Base-by-base conservation (phyloP, 352 stramenopile species). In the Phytophthora melonis region DNA sequence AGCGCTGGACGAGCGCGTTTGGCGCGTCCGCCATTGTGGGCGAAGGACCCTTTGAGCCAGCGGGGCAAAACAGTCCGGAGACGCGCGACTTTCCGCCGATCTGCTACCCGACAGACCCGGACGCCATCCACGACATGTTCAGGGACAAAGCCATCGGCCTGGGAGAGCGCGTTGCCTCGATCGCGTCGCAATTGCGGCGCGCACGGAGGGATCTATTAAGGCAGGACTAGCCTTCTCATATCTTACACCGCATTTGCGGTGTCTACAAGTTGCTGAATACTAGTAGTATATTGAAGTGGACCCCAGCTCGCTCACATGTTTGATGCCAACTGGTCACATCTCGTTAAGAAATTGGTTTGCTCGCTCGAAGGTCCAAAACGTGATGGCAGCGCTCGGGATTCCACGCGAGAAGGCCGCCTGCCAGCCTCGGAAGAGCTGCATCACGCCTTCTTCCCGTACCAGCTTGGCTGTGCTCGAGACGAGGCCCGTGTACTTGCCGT, bases 1-100 rank as follows among this genome's bases (percentile, higher is more conserved):
- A 95, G 70, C 82, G 75, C 56, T 97, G 91, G 91, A 95, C 88
- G 47, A 94, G 86, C 61, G 86, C 90, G 14, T 97, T 97, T 72
- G 91, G 91, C 16, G 91, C 87, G 1, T 93, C 86, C 25, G 91
- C 88, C 5, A 87, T 95, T 21, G 88, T 97, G 25, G 84, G 81
- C 4, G 90, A 97, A 73, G 87, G 90, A 6, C 79, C 89, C 41
- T 93, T 92, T 68, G 57, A 88, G 63, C 74, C 79, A 41, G 19
- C 56, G 3, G 21, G 27, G 5, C 58, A 69, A 19, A 77, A 39
- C 5, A 63, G 55, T 30, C 58, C 66, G 0, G 54, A 69, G 3
- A 49, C 75, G 54, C 62, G 74, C 41, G 68, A 73, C 18, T 92
- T 89, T 32, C 82, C 87, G 9, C 57, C 75, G 2, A 71, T 84